Base-by-base conservation (phyloP, 257 asterid genomes). In the Gentiana straminea region DNA sequence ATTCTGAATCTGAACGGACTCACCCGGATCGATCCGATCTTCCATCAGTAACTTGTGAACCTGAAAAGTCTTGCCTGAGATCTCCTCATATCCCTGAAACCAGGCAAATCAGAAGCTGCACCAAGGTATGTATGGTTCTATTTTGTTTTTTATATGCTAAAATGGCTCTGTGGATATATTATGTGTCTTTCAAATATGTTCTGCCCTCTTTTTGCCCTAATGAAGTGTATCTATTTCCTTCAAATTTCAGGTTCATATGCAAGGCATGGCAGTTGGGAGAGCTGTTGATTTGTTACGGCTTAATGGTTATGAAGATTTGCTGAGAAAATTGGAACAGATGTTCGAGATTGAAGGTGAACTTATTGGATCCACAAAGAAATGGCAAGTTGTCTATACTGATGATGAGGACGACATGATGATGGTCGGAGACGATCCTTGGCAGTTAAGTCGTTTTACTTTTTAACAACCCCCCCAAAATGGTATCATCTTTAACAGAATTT, bases 371-470 rank as follows among this genome's bases (percentile, higher is more conserved):
- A 62, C 77, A 41, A 87, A 75, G 81, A 87, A 92, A 71, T 92
- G 98, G 98, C 89, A 83, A 78, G 98, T 92, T 38, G 93, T 92
- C 62, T 92, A 83, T 77, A 84, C 97, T 11, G 98, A 92, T 69
- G 82, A 84, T 55, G 98, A 92, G 75, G 94, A 85, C 54, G 98
- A 92, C 81, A 87, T 79, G 83, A 92, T 92, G 98, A 85, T 84
- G 98, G 98, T 91, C 63, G 98, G 98, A 63, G 98, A 91, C 60
- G 98, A 91, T 64, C 98, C 98, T 33, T 91, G 98, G 98, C 98
- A 81, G 98, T 91, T 82, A 67, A 86, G 94, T 85, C 71, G 39
- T 35, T 67, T 41, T 41, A 5, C 46, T 41, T 41, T 41, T 10
- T 41, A 24, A 24, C 24, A 0, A 24, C 24, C 24, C 24, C 24